Percentiles rank a stretch among this genome's conserved stretches.
phyloP scores from a whole-genome alignment of 352 stramenopile species.

The Globisporangium sylvaticum region DNA sequence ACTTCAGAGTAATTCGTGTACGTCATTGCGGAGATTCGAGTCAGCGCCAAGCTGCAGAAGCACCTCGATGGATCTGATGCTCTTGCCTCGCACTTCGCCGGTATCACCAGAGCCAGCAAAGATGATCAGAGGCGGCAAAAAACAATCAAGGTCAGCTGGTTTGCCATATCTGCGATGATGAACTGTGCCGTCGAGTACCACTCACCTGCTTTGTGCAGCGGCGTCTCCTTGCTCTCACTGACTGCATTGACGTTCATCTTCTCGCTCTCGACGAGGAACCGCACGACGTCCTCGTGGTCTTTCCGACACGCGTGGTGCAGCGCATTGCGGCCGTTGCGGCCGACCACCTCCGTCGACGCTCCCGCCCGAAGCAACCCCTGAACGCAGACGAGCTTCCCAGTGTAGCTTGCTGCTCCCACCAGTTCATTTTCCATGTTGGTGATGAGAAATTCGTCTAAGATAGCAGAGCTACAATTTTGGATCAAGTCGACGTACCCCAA shows the following conservation, averaged over 20 bases:
- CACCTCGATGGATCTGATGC: slow-evolving; percentile 47
- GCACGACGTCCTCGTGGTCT: slow-evolving; percentile 57
- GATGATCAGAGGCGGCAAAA: not conserved
- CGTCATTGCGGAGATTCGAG: slow-evolving; percentile 52
- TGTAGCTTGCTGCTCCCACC: slow-evolving; percentile 37
- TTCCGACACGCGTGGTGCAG: slow-evolving; percentile 72
- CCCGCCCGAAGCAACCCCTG: slow-evolving; percentile 51
- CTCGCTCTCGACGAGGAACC: slow-evolving; percentile 35
- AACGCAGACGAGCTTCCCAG: slow-evolving; percentile 45
- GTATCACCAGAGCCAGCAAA: not conserved
- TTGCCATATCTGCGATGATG: not conserved
- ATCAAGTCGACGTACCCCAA: slow-evolving; percentile 68
- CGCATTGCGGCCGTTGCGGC: slow-evolving; percentile 60
- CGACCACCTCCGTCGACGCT: slow-evolving; percentile 27
- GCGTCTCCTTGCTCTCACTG: slow-evolving; percentile 68
- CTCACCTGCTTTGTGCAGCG: slow-evolving; percentile 76
- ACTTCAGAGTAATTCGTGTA: slow-evolving; percentile 14
- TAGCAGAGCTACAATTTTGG: too few species aligned
- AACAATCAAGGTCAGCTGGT: not conserved
- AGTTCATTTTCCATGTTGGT: not conserved
- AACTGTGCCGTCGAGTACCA: not conserved
- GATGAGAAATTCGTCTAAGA: too few species aligned
- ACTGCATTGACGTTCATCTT: slow-evolving; percentile 52
- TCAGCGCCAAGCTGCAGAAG: slow-evolving; percentile 61
- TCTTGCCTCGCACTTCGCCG: slow-evolving; percentile 34